Evolutionary conservation across 495 filamentous ascomycete genomes (phyloP), one percentile per base, ranked within the genome.

Genomic region (Beverwykella pulmonaria): DNA sequence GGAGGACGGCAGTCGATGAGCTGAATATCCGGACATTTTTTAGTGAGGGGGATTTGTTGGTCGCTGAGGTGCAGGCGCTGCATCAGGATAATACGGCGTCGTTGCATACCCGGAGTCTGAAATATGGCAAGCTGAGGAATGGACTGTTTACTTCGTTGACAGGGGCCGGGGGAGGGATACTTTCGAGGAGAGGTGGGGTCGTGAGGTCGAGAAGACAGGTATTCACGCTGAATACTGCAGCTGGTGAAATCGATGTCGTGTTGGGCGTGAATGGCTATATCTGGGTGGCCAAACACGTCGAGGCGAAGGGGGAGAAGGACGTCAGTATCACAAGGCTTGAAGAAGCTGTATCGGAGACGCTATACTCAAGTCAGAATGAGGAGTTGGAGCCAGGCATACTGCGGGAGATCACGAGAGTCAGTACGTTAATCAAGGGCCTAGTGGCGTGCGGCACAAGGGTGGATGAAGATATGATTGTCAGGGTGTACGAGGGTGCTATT

Each of bases 211-310:
- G 91, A 55, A 79, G 92, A 54, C 94, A 98, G 78, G 86, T 93
- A n/a, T 94, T 92, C 84, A 91, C 91, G 0, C 74, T 97, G 34
- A 81, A 83, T 30, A 86, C 85, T 8, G 82, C 82, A 10, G 93
- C 89, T 0, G 90, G 90, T 39, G 85, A 89, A 34, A 83, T 98
- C 20, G 92, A 97, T 74, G 86, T 98, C 12, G 82, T 96, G 30
- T 79, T 98, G 5, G 94, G 94, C 0, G 93, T 98, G 14, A 98
- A 98, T 73, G 94, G 94, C 5, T 97, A 92, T 71, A 90, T 98
- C 58, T 97, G 90, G 89, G 92, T 98, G 68, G 86, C 87, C 70
- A 92, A 91, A 79, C 89, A 92, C 69, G 78, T 75, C 6, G 78
- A 80, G 1, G 82, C 87, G 46, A 79, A 79, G 5, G 81, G 80